Conservation (phyloP, 148 eudicot species). For the Linanthus parryae region DNA sequence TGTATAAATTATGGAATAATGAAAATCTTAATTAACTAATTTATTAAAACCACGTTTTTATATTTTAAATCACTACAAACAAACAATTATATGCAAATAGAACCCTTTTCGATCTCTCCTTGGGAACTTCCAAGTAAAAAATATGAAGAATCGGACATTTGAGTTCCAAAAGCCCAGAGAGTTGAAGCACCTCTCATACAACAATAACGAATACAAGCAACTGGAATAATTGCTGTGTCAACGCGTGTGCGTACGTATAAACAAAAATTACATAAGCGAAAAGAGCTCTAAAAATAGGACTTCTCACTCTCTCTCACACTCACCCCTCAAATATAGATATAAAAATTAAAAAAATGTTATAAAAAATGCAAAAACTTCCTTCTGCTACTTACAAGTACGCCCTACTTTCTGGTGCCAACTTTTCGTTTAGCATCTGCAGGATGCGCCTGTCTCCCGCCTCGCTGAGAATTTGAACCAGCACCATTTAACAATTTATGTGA, state of each 20-base stretch:
- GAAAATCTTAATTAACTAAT: no score
- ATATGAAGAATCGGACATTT: background rate
- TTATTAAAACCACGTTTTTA: no score
- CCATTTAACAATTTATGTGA: constrained; percentile 48
- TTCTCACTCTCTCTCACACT: constrained; percentile 32
- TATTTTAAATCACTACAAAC: no score
- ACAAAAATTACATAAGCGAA: constrained; percentile 1
- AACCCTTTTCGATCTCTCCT: no score
- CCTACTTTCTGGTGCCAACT: constrained; percentile 56
- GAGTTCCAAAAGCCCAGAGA: background rate
- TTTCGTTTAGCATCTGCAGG: constrained; percentile 61
- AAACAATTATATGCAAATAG: no score
- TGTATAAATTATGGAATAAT: no score
- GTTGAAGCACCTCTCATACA: background rate
- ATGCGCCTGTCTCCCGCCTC: constrained; percentile 45
- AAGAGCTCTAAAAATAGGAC: background rate
- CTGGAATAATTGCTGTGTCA: constrained; percentile 60
- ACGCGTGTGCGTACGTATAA: constrained; percentile 17
- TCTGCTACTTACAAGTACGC: constrained; percentile 7
- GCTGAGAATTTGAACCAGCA: constrained; percentile 26
- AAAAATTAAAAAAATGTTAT: constrained; percentile 20
- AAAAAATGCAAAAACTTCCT: constrained; percentile 15
- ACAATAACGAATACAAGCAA: constrained; percentile 46
- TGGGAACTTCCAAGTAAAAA: no score
- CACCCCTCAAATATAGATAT: constrained; percentile 1